Conservation (phyloP, 1,284 basidiomycete species). For the Ganoderma boninense region DNA sequence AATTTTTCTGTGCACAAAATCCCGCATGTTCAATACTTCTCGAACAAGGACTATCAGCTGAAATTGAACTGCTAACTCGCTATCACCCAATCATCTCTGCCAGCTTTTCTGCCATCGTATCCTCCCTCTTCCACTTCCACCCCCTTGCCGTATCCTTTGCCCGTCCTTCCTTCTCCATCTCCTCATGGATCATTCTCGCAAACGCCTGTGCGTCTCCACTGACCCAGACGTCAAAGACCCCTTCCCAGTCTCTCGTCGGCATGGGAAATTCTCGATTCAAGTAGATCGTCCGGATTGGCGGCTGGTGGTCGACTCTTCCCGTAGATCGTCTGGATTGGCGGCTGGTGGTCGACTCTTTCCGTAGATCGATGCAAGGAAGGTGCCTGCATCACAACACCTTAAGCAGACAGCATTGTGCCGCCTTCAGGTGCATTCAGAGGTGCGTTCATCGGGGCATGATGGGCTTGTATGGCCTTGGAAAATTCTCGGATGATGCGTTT, state of each 20-base stretch:
- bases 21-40: no score
- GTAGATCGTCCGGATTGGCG: conserved; percentile 78
- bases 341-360: conserved; percentile 7
- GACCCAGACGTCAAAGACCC: conserved; percentile 92
- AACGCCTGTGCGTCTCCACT: conserved; percentile 90
- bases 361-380: conserved; percentile 44
- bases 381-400: conserved; percentile 46
- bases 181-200: conserved; percentile 64
- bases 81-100: no score
- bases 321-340: conserved; percentile 58
- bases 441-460: conserved; percentile 44
- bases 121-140: conserved; percentile 17
- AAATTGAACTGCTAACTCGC: no score
- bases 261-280: conserved; percentile 92
- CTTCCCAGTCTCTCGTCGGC: conserved; percentile 88
- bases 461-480: conserved; percentile 77
- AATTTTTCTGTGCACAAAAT: no score
- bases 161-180: conserved; percentile 53
- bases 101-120: conserved; percentile 15
- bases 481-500: conserved; percentile 94
- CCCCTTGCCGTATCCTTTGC: conserved; percentile 22
- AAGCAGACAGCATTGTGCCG: conserved; percentile 29
- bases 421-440: conserved; percentile 3
- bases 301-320: conserved; percentile 8
- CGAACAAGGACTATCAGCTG: no score